phyloP scores from a whole-genome alignment of 73 alveolate species.

The Breviolum minutum region DNA sequence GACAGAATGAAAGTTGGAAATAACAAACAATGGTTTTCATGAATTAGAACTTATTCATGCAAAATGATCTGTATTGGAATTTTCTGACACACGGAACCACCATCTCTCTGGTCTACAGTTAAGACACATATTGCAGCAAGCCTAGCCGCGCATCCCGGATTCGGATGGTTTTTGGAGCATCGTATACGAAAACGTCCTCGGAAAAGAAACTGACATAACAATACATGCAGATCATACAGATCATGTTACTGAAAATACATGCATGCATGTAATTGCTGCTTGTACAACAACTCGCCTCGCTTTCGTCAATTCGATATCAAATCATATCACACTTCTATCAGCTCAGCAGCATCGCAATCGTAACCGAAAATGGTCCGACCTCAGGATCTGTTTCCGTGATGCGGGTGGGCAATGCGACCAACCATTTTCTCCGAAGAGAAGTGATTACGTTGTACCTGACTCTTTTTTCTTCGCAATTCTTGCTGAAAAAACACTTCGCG shows the following conservation, averaged over 20 bases:
- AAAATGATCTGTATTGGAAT: too few relatives aligned
- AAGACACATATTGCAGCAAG: conserved; percentile 45
- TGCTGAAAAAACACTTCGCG: too few relatives aligned
- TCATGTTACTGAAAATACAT: background rate
- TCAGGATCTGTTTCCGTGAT: background rate
- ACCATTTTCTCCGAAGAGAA: too few relatives aligned
- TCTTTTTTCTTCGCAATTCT: too few relatives aligned
- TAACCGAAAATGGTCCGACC: conserved; percentile 8
- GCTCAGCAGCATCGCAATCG: conserved; percentile 32
- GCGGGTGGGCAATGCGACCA: background rate
- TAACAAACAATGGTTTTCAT: too few relatives aligned
- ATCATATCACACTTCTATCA: background rate
- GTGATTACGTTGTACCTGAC: too few relatives aligned
- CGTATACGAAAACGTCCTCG: conserved; percentile 66
- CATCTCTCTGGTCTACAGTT: background rate
- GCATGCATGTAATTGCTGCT: too few relatives aligned
- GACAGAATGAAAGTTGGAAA: too few relatives aligned
- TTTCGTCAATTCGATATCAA: too few relatives aligned
- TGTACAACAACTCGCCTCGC: background rate
- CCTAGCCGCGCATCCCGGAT: conserved; percentile 85
- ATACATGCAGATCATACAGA: background rate
- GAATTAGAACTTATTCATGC: too few relatives aligned
- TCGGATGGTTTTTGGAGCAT: conserved; percentile 75
- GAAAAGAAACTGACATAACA: background rate
- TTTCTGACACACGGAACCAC: too few relatives aligned